Base-by-base conservation (phyloP, 179 eudicot species). In the Camellia oleifera region DNA sequence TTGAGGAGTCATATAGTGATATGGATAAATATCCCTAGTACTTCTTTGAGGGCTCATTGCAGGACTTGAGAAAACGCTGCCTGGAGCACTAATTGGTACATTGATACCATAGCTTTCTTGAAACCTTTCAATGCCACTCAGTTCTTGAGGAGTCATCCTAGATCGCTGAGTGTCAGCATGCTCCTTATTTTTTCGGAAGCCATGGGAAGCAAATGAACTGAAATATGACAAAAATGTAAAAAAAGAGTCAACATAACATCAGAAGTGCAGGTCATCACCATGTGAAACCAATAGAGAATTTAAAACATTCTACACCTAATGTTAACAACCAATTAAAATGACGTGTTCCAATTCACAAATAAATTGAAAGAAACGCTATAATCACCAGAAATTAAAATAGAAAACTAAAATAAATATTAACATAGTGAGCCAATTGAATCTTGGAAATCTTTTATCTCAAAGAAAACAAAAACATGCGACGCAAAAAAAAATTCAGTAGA, bases 11-110 rank as follows among this genome's bases (percentile, higher is more conserved):
- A 74, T 75, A 42, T 84, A 79, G 52, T 84, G 72, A 72, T 81
- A 67, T 48, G 85, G 67, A 72, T 79, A 77, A 23, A 79, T n/a
- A 79, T 91, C 90, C 18, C 83, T 81, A 74, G 63, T 46, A 50
- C 81, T 81, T 80, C 78, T 86, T 72, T 61, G 84, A 69, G 96
- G 96, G 81, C 93, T 91, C 44, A 73, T 82, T 69, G 78, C 69
- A 23, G 92, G 90, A 81, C 93, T 93, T 69, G 91, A 77, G 81
- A 77, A 85, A 11, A 88, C 79, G 61, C 86, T 89, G 17, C 81
- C 60, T 15, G 97, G 97, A 80, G 90, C 92, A 84, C 97, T 86
- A 46, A 61, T 23, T 46, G 84, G 82, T 54, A 78, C 65, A 69
- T 84, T 86, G 79, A 85, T 11, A 63, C 63, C 53, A 61, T 71